Evolutionary conservation across 179 eudicot species (phyloP), one percentile per base, ranked within the genome.

Genomic region (Sideroxylon spinosum): DNA sequence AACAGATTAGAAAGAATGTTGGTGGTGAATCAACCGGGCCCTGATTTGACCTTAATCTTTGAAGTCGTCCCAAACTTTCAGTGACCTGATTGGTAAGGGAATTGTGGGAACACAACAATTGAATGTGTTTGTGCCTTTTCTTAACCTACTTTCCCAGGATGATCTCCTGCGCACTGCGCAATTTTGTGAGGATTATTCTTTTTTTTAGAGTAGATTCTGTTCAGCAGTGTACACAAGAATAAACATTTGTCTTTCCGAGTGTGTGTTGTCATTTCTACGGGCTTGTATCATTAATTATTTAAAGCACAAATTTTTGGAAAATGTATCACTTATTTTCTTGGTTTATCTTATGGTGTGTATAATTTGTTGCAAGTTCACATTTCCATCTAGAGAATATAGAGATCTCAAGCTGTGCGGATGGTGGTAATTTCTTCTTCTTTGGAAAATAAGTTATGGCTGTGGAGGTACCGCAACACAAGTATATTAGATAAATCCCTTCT

Each of bases 221-320:
- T 65, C 50, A 1, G 25, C 11, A 19, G 25, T 78, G 80, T 78
- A 69, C 75, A 53, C 66, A 13, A 57, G 44, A 44, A 56, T 9
- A 44, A 59, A 68, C 66, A 28, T 52, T 52, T 52, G 1, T 10
- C 14, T 76, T 7, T 48, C 32, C 59, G 59, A 73, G 74, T 65
- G n/a, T 12, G 50, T 56, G 70, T 25, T 9, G 56, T 0, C 63
- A 4, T 25, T 29, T 70, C 16, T 9, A 26, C 56, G n/a, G 61
- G 53, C 50, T 55, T 81, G 79, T 73, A 61, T 62, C 8, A 26
- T 64, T 17, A 17, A 49, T 37, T 62, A 48, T 56, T 55, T n/a
- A 56, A 16, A 4, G 22, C 76, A 72, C 50, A 44, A 44, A 73
- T 77, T 81, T 37, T 77, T 65, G 81, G 49, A 17, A 9, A 48